These are phyloP conservation scores for Volvox carteri DNA, from an alignment of 163 green algal genomes.

Conservation along the genomic window DNA sequence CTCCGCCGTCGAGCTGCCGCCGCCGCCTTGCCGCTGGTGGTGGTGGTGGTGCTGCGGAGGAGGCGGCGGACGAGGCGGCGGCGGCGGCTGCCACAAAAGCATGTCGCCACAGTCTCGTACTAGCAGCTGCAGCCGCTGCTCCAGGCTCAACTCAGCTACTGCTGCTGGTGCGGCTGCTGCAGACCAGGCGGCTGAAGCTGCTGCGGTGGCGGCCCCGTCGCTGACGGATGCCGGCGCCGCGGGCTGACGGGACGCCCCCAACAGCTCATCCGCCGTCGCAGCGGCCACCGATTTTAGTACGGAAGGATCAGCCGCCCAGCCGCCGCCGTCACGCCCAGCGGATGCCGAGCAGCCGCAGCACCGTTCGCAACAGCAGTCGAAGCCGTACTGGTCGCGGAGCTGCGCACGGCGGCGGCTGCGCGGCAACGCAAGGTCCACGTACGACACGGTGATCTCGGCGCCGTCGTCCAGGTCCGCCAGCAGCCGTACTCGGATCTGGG, in stretches of 20 bases:
- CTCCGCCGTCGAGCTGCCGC: background rate
- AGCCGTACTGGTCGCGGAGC: constrained; percentile 54
- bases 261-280: background rate
- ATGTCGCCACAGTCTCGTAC: background rate
- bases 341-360: constrained; percentile 21
- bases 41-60: no score
- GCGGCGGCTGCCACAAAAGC: constrained; percentile 1
- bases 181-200: background rate
- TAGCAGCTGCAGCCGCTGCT: constrained; percentile 20
- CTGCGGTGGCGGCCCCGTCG: background rate
- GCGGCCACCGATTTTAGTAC: no score
- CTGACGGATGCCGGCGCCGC: no score
- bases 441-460: constrained; percentile 36
- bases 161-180: background rate
- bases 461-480: background rate
- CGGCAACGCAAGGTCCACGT: constrained; percentile 42
- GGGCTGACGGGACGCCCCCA: no score
- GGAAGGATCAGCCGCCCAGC: no score
- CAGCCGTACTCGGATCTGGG: constrained; percentile 25
- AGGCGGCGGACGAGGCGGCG: background rate
- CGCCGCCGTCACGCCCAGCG: no score
- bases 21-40: background rate
- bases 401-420: background rate
- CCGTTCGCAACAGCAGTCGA: constrained; percentile 45
- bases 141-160: background rate